Evolutionary conservation across 2,329 filamentous ascomycete species (phyloP).

Genomic region (Lachnellula willkommii): DNA sequence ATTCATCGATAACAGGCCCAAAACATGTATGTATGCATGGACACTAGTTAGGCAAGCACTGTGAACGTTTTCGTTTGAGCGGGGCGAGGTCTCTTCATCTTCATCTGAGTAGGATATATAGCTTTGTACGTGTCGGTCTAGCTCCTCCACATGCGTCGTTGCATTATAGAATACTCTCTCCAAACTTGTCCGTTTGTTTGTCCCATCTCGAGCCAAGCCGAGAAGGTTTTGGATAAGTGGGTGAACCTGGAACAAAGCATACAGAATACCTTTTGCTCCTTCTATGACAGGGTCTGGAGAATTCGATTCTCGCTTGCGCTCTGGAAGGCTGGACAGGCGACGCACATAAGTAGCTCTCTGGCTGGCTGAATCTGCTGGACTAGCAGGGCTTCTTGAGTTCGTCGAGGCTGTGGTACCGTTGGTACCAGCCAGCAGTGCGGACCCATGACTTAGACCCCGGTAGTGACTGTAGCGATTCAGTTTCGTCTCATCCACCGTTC

Average conservation of each 20-base stretch:
- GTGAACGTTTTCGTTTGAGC: slow-evolving; percentile 59
- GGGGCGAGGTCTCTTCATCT: slow-evolving; percentile 42
- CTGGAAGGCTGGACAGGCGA: slow-evolving; percentile 55
- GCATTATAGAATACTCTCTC: slow-evolving; percentile 65
- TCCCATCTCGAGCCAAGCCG: slow-evolving; percentile 55
- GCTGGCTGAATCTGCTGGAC: slow-evolving; percentile 52
- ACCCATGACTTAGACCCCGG: slow-evolving; percentile 62
- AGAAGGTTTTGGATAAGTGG: slow-evolving; percentile 63
- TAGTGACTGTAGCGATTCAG: slow-evolving; percentile 62
- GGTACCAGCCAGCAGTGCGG: slow-evolving; percentile 52
- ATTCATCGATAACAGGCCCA: slow-evolving; percentile 54
- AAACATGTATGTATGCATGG: slow-evolving; percentile 61
- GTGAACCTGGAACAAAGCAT: slow-evolving; percentile 63
- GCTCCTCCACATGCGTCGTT: slow-evolving; percentile 59
- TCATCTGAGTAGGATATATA: slow-evolving; percentile 49
- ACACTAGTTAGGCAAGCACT: slow-evolving; percentile 59
- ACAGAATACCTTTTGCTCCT: slow-evolving; percentile 60
- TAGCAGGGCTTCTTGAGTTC: slow-evolving; percentile 46
- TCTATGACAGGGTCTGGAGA: slow-evolving; percentile 57
- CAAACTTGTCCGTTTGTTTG: slow-evolving; percentile 56
- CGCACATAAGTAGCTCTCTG: slow-evolving; percentile 58
- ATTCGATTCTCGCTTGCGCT: slow-evolving; percentile 57
- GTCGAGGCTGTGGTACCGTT: slow-evolving; percentile 24
- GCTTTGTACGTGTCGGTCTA: slow-evolving; percentile 60
- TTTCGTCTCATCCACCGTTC: slow-evolving; percentile 57